Evolutionary conservation across 306 rosid genomes (phyloP).

Genomic region (Phaseolus lunatus): DNA sequence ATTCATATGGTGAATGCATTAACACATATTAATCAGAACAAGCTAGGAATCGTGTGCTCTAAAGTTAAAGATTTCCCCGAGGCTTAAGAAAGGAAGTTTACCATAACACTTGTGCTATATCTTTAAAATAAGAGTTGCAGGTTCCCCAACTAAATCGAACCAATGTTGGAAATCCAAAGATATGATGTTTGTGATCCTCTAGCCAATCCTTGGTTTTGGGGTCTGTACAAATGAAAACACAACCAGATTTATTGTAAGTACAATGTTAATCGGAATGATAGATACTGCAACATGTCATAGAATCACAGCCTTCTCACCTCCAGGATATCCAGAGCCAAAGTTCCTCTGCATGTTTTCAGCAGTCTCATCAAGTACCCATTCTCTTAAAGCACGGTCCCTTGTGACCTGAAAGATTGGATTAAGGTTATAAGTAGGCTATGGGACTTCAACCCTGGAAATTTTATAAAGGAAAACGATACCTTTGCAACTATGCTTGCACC

Average conservation of each 20-base stretch:
- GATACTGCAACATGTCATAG: slow-evolving; percentile 7
- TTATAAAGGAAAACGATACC: slow-evolving; percentile 51
- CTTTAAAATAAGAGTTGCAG: slow-evolving; percentile 79
- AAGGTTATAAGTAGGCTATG: background rate
- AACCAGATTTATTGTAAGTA: slow-evolving; percentile 35
- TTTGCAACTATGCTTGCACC: slow-evolving; percentile 97
- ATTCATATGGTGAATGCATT: slow-evolving; percentile 17
- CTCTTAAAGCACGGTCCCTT: slow-evolving; percentile 81
- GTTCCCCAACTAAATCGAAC: slow-evolving; percentile 99
- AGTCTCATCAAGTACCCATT: slow-evolving; percentile 89
- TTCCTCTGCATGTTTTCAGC: slow-evolving; percentile 74
- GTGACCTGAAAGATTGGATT: slow-evolving; percentile 67
- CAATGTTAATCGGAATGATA: slow-evolving; percentile 11
- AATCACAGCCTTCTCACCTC: slow-evolving; percentile 59
- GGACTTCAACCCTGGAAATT: background rate
- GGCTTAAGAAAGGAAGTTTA: slow-evolving; percentile 51
- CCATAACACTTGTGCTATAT: slow-evolving; percentile 79
- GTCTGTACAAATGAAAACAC: slow-evolving; percentile 60
- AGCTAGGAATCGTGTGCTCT: background rate
- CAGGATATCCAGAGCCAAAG: slow-evolving; percentile 98
- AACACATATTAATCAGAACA: slow-evolving; percentile 20
- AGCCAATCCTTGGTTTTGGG: slow-evolving; percentile 91
- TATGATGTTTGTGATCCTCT: slow-evolving; percentile 70
- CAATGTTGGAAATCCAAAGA: slow-evolving; percentile 93
- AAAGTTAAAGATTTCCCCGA: slow-evolving; percentile 35